Evolutionary conservation across 23 red algal genomes (phyloP).

Genomic region (Porphyridium purpureum): DNA sequence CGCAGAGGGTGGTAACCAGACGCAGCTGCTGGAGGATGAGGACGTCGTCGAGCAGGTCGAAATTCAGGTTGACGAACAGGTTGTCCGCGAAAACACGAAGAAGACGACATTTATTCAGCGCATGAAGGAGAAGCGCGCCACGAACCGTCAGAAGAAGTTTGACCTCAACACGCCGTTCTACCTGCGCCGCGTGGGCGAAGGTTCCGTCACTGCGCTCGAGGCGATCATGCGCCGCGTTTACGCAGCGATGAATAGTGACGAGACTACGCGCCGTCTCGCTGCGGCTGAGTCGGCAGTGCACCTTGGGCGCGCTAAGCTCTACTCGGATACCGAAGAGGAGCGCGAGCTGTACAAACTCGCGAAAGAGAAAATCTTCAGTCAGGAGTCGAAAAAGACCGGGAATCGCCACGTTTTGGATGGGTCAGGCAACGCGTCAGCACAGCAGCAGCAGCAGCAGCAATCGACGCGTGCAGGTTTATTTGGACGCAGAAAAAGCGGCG

Average conservation of each 20-base stretch:
- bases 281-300: constrained; percentile 31
- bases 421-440: too few species aligned
- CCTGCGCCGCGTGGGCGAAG: constrained; percentile 33
- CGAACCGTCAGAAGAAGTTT: not conserved
- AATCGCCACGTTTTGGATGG: too few species aligned
- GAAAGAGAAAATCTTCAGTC: too few species aligned
- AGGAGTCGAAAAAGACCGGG: too few species aligned
- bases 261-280: constrained; percentile 33
- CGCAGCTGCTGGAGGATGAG: too few species aligned
- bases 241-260: constrained; percentile 37
- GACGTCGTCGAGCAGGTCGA: constrained; percentile 32
- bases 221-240: constrained; percentile 46
- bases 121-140: not conserved
- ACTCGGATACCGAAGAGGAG: not conserved
- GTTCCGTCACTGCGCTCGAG: constrained; percentile 41
- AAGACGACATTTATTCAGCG: too few species aligned
- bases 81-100: too few species aligned
- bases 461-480: too few species aligned
- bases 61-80: too few species aligned
- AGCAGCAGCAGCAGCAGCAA: too few species aligned
- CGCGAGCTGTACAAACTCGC: not conserved
- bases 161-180: constrained; percentile 37
- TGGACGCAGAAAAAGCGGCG: too few species aligned
- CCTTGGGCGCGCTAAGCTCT: constrained; percentile 15
- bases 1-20: too few species aligned